Conservation (phyloP, 1,284 basidiomycete genomes). For the Moniliophthora roreri region DNA sequence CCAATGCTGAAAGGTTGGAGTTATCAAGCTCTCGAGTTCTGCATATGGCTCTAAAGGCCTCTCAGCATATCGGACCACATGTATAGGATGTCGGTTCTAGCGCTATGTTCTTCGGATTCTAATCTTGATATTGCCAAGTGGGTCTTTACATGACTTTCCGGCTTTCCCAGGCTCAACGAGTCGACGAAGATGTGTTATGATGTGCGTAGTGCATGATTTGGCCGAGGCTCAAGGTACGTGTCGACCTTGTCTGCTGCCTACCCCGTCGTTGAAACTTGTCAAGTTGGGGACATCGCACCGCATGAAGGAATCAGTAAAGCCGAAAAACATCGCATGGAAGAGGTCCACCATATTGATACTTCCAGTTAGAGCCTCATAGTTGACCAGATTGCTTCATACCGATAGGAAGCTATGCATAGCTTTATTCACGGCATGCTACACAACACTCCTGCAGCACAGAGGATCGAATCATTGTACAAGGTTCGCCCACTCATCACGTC, state of each 20-base stretch:
- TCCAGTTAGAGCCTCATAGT: neutral
- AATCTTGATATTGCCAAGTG: slow-evolving; percentile 79
- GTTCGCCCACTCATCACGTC: slow-evolving; percentile 37
- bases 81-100: slow-evolving; percentile 94
- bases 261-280: neutral
- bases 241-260: neutral
- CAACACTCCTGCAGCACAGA: slow-evolving; percentile 71
- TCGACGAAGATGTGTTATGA: slow-evolving; percentile 91
- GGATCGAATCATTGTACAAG: slow-evolving; percentile 81
- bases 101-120: slow-evolving; percentile 77
- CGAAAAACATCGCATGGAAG: slow-evolving; percentile 80
- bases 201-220: slow-evolving; percentile 92
- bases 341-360: slow-evolving; percentile 36
- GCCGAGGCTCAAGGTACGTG: slow-evolving; percentile 85
- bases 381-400: slow-evolving; percentile 6
- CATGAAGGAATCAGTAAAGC: slow-evolving; percentile 81
- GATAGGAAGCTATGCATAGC: slow-evolving; percentile 87
- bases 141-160: slow-evolving; percentile 23
- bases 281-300: slow-evolving; percentile 94
- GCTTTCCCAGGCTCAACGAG: too few species aligned
- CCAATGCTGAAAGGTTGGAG: slow-evolving; percentile 73
- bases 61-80: slow-evolving; percentile 93
- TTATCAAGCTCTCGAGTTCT: neutral
- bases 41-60: neutral
- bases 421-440: slow-evolving; percentile 92